These are phyloP conservation scores for Lentinula boryana DNA, from an alignment of 768 basidiomycete species.

Conservation along the genomic window DNA sequence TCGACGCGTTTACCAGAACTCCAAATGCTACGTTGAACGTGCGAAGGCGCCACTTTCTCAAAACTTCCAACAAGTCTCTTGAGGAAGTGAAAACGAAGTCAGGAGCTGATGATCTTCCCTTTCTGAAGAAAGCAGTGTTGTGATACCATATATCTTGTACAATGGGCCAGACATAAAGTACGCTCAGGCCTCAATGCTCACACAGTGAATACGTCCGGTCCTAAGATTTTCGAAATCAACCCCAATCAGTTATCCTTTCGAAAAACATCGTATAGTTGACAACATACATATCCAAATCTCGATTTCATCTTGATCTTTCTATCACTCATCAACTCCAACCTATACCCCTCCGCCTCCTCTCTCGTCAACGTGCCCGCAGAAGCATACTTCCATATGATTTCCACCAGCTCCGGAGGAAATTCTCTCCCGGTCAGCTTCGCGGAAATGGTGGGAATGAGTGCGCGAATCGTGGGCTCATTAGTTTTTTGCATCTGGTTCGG, in stretches of 20 bases:
- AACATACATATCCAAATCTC: not conserved
- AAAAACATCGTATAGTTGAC: not conserved
- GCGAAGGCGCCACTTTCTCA: too few species aligned
- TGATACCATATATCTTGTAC: too few species aligned
- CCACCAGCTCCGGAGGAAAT: not conserved
- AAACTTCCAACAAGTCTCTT: too few species aligned
- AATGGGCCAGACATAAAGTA: too few species aligned
- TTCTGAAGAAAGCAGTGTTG: too few species aligned
- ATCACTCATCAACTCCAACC: not conserved
- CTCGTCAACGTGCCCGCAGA: not conserved
- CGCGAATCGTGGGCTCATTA: not conserved
- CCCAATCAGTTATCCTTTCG: not conserved
- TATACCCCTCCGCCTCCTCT: not conserved
- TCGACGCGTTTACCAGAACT: too few species aligned
- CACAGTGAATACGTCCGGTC: conserved; percentile 15
- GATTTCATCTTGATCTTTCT: not conserved
- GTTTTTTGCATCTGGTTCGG: not conserved
- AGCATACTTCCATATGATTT: not conserved
- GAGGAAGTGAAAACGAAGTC: too few species aligned
- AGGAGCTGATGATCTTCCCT: too few species aligned
- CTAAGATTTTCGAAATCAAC: not conserved
- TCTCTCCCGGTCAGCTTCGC: not conserved
- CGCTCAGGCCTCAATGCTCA: not conserved
- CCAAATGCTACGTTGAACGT: too few species aligned
- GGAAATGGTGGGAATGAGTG: not conserved